Percentiles rank a stretch among this genome's conserved stretches.
Conservation (phyloP, 139 green algal genomes). For the Chlorella sp. region DNA sequence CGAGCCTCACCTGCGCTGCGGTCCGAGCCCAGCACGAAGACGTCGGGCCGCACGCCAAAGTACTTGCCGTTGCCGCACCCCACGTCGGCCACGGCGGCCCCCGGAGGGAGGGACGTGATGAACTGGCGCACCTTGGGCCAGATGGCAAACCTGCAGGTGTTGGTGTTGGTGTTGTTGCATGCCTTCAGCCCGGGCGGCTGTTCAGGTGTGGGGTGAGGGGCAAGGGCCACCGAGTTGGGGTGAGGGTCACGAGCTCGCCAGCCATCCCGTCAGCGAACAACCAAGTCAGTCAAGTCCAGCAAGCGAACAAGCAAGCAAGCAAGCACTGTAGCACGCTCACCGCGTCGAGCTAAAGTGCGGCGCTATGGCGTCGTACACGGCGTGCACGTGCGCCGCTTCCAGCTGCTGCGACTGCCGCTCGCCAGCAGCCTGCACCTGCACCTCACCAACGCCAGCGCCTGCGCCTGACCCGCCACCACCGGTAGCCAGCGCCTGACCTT, state of each 20-base stretch:
- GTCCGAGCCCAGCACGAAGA: constrained; percentile 69
- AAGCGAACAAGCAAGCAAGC: background rate
- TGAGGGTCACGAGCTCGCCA: too few relatives aligned
- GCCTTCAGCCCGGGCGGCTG: too few relatives aligned
- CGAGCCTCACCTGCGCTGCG: constrained; percentile 32
- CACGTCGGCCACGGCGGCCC: constrained; percentile 64
- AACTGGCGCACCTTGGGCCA: constrained; percentile 85
- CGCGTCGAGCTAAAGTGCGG: constrained; percentile 91
- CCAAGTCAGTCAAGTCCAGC: too few relatives aligned
- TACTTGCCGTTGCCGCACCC: constrained; percentile 99
- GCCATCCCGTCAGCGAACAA: too few relatives aligned
- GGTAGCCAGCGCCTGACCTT: too few relatives aligned
- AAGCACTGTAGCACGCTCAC: too few relatives aligned
- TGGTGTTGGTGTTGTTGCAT: background rate
- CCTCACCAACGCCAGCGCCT: too few relatives aligned
- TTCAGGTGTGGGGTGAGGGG: background rate
- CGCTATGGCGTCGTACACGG: constrained; percentile 95
- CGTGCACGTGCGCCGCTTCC: constrained; percentile 67
- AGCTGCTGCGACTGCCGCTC: constrained; percentile 12
- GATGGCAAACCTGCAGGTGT: constrained; percentile 68
- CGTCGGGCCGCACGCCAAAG: constrained; percentile 72
- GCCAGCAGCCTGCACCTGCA: constrained; percentile 1
- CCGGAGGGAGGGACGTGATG: constrained; percentile 59
- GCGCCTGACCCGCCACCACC: too few relatives aligned
- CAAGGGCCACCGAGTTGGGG: too few relatives aligned